A percentile compares a stretch with the other conserved stretches of the same genome.
These are phyloP conservation scores for Coffea canephora DNA, from an alignment of 257 asterid species.

Conservation along the genomic window DNA sequence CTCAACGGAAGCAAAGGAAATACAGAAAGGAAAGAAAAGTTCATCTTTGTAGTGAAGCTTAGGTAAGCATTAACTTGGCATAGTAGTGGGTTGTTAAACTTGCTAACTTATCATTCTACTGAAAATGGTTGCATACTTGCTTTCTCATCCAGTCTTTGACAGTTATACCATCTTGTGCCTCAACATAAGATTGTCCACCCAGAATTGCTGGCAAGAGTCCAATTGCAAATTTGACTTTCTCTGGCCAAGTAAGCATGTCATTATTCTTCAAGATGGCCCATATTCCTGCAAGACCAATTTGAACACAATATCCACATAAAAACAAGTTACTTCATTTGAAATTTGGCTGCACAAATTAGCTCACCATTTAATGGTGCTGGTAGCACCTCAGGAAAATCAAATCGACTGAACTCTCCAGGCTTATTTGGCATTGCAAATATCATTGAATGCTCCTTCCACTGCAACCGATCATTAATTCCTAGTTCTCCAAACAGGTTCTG, in stretches of 20 bases:
- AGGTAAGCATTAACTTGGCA: not conserved
- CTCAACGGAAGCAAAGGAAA: not conserved
- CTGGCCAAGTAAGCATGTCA: conserved; percentile 98
- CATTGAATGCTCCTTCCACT: conserved; percentile 99
- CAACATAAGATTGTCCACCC: conserved; percentile 95
- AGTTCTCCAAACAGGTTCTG: conserved; percentile 99
- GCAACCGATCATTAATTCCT: conserved; percentile 87
- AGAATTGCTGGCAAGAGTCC: conserved; percentile 96
- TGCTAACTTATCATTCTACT: not conserved
- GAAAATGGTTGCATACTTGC: conserved; percentile 50
- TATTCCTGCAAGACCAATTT: conserved; percentile 51
- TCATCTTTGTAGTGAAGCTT: conserved; percentile 4
- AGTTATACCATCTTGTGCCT: conserved; percentile 92
- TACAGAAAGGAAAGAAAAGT: not conserved
- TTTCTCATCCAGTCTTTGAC: conserved; percentile 95
- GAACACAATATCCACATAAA: not conserved
- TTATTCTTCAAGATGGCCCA: conserved; percentile 91
- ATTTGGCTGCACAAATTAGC: conserved; percentile 8
- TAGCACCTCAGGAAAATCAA: conserved; percentile 78
- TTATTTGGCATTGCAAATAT: conserved; percentile 96
- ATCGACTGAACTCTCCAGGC: conserved; percentile 97
- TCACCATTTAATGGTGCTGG: conserved; percentile 94
- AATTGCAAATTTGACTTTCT: conserved; percentile 89
- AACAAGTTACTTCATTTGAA: not conserved
- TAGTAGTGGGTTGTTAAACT: not conserved